Percentiles rank a stretch among this genome's conserved stretches.
These are phyloP conservation scores for Exophiala alcalophila DNA, from an alignment of 2,329 filamentous ascomycete species.

Conservation along the genomic window DNA sequence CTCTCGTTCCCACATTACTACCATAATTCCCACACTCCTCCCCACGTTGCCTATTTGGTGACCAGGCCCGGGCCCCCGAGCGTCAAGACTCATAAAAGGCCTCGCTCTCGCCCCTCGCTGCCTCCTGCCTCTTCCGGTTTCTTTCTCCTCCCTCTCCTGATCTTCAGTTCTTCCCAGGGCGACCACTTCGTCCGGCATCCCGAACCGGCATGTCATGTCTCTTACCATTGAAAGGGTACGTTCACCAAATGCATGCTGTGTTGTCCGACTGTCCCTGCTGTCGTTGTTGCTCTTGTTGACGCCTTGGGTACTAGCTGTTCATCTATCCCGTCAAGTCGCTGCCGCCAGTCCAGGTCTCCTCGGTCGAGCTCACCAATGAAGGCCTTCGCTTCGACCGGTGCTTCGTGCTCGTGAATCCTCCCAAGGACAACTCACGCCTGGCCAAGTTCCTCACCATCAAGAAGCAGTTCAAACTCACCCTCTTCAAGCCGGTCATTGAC, in stretches of 20 bases:
- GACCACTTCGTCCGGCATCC: constrained; percentile 5
- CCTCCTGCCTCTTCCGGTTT: constrained; percentile 18
- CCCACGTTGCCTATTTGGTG: no score
- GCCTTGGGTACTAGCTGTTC: constrained; percentile 27
- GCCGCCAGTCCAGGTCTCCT: constrained; percentile 27
- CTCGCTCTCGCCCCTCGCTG: no score
- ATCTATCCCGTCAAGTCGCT: constrained; percentile 30
- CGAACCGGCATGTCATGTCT: constrained; percentile 5
- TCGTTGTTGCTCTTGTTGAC: no score
- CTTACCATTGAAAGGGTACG: constrained; percentile 24
- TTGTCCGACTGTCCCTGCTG: no score
- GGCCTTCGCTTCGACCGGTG: constrained; percentile 28
- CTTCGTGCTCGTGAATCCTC: constrained; percentile 28
- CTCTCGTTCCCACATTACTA: no score
- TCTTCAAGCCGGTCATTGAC: constrained; percentile 27
- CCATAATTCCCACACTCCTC: no score
- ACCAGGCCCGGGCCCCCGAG: no score
- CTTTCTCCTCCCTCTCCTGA: constrained; percentile 9
- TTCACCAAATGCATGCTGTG: no score
- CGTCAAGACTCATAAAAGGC: no score
- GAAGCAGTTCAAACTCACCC: constrained; percentile 26
- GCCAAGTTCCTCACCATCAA: constrained; percentile 30
- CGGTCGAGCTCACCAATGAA: constrained; percentile 29
- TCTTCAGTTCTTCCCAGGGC: constrained; percentile 13
- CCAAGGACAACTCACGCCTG: constrained; percentile 20